Evolutionary conservation across 306 rosid genomes (phyloP).

Genomic region (Lithocarpus polystachyus): DNA sequence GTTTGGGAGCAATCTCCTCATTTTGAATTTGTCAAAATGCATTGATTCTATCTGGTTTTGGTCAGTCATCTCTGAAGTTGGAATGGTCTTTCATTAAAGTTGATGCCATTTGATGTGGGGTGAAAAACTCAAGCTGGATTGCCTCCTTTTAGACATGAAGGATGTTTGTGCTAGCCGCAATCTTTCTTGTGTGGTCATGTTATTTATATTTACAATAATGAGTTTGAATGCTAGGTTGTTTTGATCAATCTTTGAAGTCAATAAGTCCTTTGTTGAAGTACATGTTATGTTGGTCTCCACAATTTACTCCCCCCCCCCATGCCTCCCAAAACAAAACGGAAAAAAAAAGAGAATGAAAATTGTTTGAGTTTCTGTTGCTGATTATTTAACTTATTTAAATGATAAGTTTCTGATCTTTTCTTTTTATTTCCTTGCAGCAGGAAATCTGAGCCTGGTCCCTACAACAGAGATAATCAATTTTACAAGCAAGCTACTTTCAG

Average conservation of each 20-base stretch:
- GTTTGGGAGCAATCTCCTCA: neutral
- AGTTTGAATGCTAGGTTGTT: neutral
- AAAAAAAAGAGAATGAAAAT: neutral
- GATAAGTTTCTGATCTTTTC: neutral
- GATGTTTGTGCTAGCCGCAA: neutral
- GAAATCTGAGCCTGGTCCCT: slow-evolving; percentile 56
- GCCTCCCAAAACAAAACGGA: neutral
- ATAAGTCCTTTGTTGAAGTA: neutral
- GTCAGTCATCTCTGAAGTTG: neutral
- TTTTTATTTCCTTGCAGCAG: slow-evolving; percentile 36
- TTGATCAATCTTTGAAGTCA: neutral
- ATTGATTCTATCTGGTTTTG: neutral
- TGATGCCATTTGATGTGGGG: neutral
- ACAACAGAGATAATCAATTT: slow-evolving; percentile 49
- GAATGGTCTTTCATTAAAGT: neutral
- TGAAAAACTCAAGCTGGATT: neutral
- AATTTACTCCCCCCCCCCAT: neutral
- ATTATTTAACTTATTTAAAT: neutral
- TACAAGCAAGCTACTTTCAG: slow-evolving; percentile 64
- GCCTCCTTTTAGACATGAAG: neutral
- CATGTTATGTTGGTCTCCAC: neutral
- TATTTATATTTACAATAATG: neutral
- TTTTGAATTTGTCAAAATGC: neutral
- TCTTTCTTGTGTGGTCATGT: neutral
- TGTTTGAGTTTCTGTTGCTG: neutral